Evolutionary conservation across 176 grass and related monocot genomes (phyloP).

Genomic region (Bromus sterilis): DNA sequence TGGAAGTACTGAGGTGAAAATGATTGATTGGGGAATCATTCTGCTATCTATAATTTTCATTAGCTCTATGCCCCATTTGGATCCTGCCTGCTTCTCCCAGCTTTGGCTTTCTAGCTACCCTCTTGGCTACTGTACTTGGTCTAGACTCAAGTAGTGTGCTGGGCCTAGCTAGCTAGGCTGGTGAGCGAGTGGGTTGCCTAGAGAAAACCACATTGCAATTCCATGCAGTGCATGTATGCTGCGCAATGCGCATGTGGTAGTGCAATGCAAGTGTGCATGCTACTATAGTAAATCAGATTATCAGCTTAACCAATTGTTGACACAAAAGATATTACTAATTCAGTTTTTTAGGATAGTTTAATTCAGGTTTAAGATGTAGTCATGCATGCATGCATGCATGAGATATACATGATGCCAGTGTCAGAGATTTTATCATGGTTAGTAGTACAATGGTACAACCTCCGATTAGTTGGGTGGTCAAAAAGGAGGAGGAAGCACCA

Average conservation of each 20-base stretch:
- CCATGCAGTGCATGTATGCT: not conserved
- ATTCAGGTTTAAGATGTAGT: not conserved
- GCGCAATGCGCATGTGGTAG: not conserved
- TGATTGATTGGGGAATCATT: conserved; percentile 10
- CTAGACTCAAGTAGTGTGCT: not conserved
- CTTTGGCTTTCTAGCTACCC: not conserved
- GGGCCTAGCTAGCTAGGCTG: not conserved
- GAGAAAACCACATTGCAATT: conserved; percentile 8
- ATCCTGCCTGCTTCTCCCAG: conserved; percentile 7
- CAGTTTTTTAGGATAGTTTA: too few relatives aligned
- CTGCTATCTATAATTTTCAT: conserved; percentile 17
- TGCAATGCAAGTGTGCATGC: not conserved
- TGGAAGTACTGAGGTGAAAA: not conserved
- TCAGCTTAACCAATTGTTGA: not conserved
- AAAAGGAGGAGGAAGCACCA: not conserved
- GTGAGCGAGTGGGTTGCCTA: conserved; percentile 4
- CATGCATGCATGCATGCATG: not conserved
- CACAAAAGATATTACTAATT: too few relatives aligned
- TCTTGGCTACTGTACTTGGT: not conserved
- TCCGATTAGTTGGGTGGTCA: conserved; percentile 19
- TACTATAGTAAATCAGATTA: not conserved
- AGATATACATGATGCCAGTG: not conserved
- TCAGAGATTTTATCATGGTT: not conserved
- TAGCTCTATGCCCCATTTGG: conserved; percentile 21
- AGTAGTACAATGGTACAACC: not conserved